These are phyloP conservation scores for Petunia hybrid DNA, from an alignment of 305 asterid genomes.

Conservation along the genomic window DNA sequence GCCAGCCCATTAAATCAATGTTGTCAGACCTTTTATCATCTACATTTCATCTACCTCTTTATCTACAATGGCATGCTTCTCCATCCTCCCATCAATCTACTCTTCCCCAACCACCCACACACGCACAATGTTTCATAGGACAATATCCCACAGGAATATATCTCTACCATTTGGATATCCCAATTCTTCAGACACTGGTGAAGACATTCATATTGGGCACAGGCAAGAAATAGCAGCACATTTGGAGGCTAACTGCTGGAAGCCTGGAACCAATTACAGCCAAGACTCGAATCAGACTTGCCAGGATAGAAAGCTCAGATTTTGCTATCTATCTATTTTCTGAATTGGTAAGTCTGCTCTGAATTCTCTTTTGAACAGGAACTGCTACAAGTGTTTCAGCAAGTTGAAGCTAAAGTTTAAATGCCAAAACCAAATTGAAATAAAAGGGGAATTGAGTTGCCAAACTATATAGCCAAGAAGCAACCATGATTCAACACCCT, in stretches of 20 bases:
- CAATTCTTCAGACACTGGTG: neutral
- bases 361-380: neutral
- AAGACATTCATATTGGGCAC: neutral
- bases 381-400: neutral
- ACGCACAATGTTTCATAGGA: neutral
- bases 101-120: neutral
- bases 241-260: neutral
- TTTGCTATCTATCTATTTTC: neutral
- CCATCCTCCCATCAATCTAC: neutral
- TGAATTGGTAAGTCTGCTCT: neutral
- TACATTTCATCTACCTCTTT: neutral
- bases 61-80: neutral
- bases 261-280: neutral
- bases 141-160: neutral
- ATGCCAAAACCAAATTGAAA: neutral
- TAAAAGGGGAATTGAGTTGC: neutral
- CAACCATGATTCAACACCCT: neutral
- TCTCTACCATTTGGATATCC: neutral
- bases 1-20: neutral
- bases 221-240: conserved; percentile 5
- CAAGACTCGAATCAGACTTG: neutral
- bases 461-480: conserved; percentile 21
- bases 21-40: neutral
- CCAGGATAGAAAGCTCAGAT: neutral
- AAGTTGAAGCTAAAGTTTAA: conserved; percentile 7